phyloP scores from a whole-genome alignment of 2,329 filamentous ascomycete genomes.

The Passalora sequoiae region DNA sequence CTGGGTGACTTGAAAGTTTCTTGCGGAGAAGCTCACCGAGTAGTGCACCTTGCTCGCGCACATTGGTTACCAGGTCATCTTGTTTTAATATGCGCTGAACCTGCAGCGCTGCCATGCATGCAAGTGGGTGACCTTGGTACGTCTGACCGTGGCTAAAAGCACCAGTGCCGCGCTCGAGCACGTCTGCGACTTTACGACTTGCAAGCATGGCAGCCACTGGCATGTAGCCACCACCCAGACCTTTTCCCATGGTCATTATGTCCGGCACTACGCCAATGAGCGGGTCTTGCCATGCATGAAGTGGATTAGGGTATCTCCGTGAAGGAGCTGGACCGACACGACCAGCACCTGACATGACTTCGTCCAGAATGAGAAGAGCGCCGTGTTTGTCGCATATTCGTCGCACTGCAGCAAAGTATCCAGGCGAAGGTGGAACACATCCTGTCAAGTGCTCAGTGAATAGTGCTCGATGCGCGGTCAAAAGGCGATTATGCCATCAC shows the following conservation, averaged over 20 bases:
- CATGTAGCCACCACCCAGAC: slow-evolving; percentile 59
- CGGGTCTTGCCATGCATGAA: slow-evolving; percentile 58
- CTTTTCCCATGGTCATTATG: slow-evolving; percentile 63
- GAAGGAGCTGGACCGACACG: slow-evolving; percentile 46
- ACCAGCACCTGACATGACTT: slow-evolving; percentile 67
- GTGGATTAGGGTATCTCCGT: slow-evolving; percentile 27
- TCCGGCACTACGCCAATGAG: slow-evolving; percentile 54
- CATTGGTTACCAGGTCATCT: slow-evolving; percentile 56
- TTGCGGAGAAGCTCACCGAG: slow-evolving; percentile 44
- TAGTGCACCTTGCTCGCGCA: slow-evolving; percentile 48
- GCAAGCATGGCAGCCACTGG: slow-evolving; percentile 59
- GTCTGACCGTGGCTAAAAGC: slow-evolving; percentile 58
- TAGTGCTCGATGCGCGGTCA: too few species aligned
- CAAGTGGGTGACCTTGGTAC: slow-evolving; percentile 57
- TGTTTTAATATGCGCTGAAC: slow-evolving; percentile 57
- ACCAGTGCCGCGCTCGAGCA: slow-evolving; percentile 42
- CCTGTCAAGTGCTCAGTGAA: neutral
- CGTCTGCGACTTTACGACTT: slow-evolving; percentile 47
- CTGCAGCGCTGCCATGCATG: slow-evolving; percentile 58
- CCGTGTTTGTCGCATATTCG: slow-evolving; percentile 65
- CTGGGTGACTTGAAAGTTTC: slow-evolving; percentile 41
- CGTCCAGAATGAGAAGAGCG: slow-evolving; percentile 71
- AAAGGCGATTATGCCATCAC: too few species aligned
- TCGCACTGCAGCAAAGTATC: slow-evolving; percentile 66
- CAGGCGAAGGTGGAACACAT: slow-evolving; percentile 60